These are phyloP conservation scores for Fraxinus ornus DNA, from an alignment of 305 asterid species.

Conservation along the genomic window DNA sequence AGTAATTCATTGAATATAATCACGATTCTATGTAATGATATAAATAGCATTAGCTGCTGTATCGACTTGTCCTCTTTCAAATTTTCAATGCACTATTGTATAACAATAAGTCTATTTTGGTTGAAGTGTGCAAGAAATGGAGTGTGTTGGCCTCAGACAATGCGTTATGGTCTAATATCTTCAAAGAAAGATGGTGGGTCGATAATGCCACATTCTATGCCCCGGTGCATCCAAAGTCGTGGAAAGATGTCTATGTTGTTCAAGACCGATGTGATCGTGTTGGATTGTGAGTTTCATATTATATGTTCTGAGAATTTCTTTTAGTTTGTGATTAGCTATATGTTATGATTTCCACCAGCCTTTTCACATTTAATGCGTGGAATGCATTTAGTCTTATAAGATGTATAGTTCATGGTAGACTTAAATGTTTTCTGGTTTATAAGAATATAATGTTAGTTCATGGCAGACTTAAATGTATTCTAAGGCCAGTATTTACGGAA, in stretches of 20 bases:
- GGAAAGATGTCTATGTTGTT: slow-evolving; percentile 69
- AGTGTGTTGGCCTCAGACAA: slow-evolving; percentile 54
- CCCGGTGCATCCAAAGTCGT: slow-evolving; percentile 49
- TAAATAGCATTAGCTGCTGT: background rate
- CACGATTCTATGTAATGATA: background rate
- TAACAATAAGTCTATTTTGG: slow-evolving; percentile 23
- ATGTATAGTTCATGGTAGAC: too few species aligned
- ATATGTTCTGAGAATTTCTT: background rate
- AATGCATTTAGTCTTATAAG: background rate
- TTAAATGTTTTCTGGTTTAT: background rate
- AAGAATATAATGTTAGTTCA: too few species aligned
- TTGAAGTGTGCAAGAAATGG: slow-evolving; percentile 85
- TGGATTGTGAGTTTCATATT: slow-evolving; percentile 60
- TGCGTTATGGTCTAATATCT: slow-evolving; percentile 59
- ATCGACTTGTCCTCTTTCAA: background rate
- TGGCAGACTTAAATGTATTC: too few species aligned
- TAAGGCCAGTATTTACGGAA: too few species aligned
- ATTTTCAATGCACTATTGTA: background rate
- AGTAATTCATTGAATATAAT: background rate
- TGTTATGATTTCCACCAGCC: background rate
- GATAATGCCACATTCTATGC: slow-evolving; percentile 55
- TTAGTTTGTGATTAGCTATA: background rate
- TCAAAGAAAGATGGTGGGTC: slow-evolving; percentile 67
- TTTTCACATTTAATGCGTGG: background rate
- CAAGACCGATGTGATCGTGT: slow-evolving; percentile 81